Percentiles rank a stretch among this genome's conserved stretches.
phyloP scores from a whole-genome alignment of 1,284 basidiomycete genomes.

The Athelia sp. region DNA sequence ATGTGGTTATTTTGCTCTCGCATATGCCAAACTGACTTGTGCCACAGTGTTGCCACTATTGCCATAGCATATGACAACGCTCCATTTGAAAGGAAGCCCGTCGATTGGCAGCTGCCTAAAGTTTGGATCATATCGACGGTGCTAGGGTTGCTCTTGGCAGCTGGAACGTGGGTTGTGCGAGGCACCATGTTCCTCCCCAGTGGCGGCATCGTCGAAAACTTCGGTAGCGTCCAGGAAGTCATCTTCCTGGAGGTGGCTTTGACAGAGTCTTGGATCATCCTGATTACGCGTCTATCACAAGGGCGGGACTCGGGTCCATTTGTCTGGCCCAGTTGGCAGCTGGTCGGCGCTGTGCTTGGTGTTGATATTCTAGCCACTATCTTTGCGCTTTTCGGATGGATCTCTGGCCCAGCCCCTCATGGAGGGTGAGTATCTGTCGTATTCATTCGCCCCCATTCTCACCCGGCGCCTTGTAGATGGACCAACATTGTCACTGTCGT shows the following conservation, averaged over 20 bases:
- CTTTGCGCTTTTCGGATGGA: constrained; percentile 47
- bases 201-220: constrained; percentile 50
- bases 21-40: constrained; percentile 8
- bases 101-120: constrained; percentile 55
- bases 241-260: constrained; percentile 52
- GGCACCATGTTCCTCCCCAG: constrained; percentile 40
- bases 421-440: constrained; percentile 25
- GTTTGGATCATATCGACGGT: constrained; percentile 49
- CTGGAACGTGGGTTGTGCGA: constrained; percentile 47
- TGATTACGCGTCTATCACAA: constrained; percentile 29
- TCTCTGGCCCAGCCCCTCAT: constrained; percentile 36
- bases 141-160: constrained; percentile 36
- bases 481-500: constrained; percentile 47
- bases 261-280: constrained; percentile 49
- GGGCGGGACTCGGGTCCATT: constrained; percentile 13
- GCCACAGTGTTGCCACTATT: constrained; percentile 30
- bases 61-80: constrained; percentile 49
- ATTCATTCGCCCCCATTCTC: not conserved
- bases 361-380: constrained; percentile 47
- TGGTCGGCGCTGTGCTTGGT: constrained; percentile 40
- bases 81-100: constrained; percentile 39
- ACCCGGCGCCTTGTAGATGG: constrained; percentile 27
- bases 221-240: constrained; percentile 43
- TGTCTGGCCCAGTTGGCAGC: constrained; percentile 40
- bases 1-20: constrained; percentile 19